Evolutionary conservation across 1,284 basidiomycete genomes (phyloP).

Genomic region (Ustanciosporium gigantosporum): DNA sequence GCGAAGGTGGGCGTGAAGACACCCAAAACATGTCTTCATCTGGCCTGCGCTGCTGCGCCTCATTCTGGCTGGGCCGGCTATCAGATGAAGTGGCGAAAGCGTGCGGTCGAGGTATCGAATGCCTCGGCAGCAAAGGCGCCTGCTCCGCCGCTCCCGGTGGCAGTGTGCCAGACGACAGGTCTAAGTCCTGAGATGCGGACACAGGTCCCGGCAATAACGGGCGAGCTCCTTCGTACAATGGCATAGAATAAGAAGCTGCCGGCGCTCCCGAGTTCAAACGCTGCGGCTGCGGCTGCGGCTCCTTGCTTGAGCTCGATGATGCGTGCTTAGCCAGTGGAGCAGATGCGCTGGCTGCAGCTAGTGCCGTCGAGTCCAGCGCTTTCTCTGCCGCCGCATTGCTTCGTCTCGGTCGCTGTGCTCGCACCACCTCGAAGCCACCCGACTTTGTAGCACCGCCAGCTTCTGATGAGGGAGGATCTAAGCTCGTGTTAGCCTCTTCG

Average conservation of each 20-base stretch:
- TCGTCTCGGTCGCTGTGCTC: conserved; percentile 16
- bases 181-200: conserved; percentile 4
- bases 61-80: too few species aligned
- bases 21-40: conserved; percentile 40
- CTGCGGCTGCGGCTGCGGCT: too few species aligned
- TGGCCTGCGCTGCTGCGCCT: conserved; percentile 1
- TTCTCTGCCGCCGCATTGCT: conserved; percentile 16
- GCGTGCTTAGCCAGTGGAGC: too few species aligned
- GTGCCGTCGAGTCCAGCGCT: conserved; percentile 23
- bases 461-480: conserved; percentile 33
- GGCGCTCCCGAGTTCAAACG: background rate
- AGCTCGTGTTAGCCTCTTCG: conserved; percentile 17
- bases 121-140: conserved; percentile 19
- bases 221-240: conserved; percentile 1
- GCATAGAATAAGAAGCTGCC: conserved; percentile 19
- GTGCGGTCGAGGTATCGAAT: too few species aligned
- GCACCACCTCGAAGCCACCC: conserved; percentile 44
- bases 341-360: too few species aligned
- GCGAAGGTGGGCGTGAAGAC: conserved; percentile 20
- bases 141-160: conserved; percentile 30
- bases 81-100: too few species aligned
- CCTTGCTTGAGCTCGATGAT: too few species aligned
- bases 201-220: background rate
- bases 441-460: conserved; percentile 16
- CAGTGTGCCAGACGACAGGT: conserved; percentile 21